Conservation (phyloP, 2,329 filamentous ascomycete species). For the Cryphonectria radicalis region DNA sequence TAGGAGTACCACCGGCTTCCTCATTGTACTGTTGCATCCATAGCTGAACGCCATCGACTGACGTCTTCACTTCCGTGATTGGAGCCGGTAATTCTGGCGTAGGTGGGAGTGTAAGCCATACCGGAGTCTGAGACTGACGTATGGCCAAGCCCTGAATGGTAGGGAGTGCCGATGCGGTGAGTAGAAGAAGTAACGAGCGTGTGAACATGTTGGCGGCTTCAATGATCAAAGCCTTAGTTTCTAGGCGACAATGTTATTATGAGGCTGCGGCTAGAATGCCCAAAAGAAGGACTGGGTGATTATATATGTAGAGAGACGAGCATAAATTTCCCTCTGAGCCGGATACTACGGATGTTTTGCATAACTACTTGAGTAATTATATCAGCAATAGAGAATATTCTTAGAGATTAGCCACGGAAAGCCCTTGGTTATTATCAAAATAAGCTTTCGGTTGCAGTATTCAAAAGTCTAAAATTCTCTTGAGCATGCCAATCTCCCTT, state of each 20-base stretch:
- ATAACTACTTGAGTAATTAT: neutral
- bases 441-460: constrained; percentile 1
- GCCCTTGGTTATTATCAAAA: neutral
- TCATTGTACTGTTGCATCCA: constrained; percentile 10
- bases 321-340: neutral
- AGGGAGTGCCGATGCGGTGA: neutral
- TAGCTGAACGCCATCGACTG: neutral
- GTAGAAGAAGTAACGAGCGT: neutral
- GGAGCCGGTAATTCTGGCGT: neutral
- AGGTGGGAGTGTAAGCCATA: constrained; percentile 4
- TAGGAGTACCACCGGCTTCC: constrained; percentile 38
- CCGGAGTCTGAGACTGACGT: neutral
- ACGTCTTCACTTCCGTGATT: neutral
- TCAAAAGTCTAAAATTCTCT: neutral
- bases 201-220: neutral
- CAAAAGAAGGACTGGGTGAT: neutral
- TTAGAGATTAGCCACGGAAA: too few relatives aligned
- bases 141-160: neutral
- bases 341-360: neutral
- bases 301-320: neutral
- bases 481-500: neutral
- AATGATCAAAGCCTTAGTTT: neutral
- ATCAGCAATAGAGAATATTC: neutral
- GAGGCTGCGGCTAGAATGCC: neutral
- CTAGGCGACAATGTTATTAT: neutral